phyloP scores from a whole-genome alignment of 2,329 filamentous ascomycete genomes.

The Calonectria fujianensis region DNA sequence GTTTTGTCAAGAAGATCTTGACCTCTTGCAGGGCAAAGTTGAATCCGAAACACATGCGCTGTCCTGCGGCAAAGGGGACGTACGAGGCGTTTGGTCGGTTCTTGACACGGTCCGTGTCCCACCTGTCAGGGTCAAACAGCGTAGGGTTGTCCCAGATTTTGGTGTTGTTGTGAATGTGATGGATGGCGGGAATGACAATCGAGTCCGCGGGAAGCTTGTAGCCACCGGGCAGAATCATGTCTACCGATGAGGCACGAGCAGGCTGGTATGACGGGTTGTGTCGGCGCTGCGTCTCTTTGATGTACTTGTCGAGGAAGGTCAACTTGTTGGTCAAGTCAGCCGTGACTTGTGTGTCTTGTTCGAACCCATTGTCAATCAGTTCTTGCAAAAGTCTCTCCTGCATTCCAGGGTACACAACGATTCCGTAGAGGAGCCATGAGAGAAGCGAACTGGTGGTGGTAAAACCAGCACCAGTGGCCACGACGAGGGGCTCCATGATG shows the following conservation, averaged over 20 bases:
- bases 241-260: conserved; percentile 72
- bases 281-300: conserved; percentile 77
- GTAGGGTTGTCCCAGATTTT: conserved; percentile 74
- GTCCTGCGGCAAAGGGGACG: conserved; percentile 75
- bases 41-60: conserved; percentile 77
- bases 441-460: conserved; percentile 76
- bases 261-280: conserved; percentile 79
- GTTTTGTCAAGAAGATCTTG: conserved; percentile 75
- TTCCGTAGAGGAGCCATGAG: conserved; percentile 74
- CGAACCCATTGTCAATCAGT: conserved; percentile 69
- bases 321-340: conserved; percentile 69
- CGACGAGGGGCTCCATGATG: conserved; percentile 63
- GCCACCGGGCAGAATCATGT: conserved; percentile 75
- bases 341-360: conserved; percentile 65
- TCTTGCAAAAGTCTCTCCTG: conserved; percentile 76
- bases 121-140: conserved; percentile 76
- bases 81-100: conserved; percentile 71
- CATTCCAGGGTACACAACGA: conserved; percentile 72
- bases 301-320: conserved; percentile 72
- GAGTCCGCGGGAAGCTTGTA: conserved; percentile 72
- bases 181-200: conserved; percentile 72
- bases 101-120: conserved; percentile 73
- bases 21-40: conserved; percentile 78
- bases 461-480: conserved; percentile 75
- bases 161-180: conserved; percentile 72